phyloP scores from a whole-genome alignment of 148 eudicot genomes.

The Polygonum maritimum region DNA sequence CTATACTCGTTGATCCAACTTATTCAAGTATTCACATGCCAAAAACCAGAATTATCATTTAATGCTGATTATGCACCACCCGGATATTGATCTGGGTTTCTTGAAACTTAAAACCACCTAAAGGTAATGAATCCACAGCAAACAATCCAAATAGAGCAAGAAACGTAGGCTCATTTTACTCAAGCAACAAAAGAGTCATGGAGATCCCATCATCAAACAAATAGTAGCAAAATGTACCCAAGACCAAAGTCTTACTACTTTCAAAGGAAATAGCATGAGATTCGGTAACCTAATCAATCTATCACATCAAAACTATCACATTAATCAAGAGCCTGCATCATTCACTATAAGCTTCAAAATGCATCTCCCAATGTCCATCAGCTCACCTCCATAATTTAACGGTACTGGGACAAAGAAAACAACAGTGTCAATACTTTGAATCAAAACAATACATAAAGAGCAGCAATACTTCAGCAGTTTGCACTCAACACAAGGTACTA shows the following conservation, averaged over 20 bases:
- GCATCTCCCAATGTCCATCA: background rate
- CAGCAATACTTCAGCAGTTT: background rate
- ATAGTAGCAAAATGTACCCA: background rate
- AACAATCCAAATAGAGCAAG: background rate
- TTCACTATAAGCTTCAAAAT: background rate
- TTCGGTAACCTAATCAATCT: background rate
- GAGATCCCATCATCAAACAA: background rate
- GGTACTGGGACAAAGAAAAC: conserved; percentile 1
- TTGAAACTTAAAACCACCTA: background rate
- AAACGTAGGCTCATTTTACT: background rate
- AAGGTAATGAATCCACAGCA: background rate
- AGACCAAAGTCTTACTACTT: background rate
- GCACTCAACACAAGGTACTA: background rate
- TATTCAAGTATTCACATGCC: background rate
- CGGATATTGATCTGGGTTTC: background rate
- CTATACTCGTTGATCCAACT: too few relatives aligned
- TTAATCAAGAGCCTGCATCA: background rate
- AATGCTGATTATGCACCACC: too few relatives aligned
- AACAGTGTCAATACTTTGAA: background rate
- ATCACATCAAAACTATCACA: background rate
- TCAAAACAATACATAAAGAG: background rate
- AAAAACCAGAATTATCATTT: background rate
- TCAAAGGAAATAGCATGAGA: conserved; percentile 1
- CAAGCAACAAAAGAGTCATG: background rate
- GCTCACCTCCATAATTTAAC: background rate